These are phyloP conservation scores for Arthroderma sp. DNA, from an alignment of 2,329 filamentous ascomycete genomes.

Conservation along the genomic window DNA sequence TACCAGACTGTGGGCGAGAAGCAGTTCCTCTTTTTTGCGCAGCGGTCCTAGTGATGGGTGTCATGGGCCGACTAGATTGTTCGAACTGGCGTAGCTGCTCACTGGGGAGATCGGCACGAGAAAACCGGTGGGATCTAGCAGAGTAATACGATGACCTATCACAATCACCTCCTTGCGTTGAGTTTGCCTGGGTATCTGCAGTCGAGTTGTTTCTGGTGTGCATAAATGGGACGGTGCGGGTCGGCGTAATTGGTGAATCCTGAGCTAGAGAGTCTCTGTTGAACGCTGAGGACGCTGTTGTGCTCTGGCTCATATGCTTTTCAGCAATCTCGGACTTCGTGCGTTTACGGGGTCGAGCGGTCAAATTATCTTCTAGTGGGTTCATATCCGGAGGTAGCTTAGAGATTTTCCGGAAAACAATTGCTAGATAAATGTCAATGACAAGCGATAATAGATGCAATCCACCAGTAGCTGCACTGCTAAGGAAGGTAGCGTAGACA, in stretches of 20 bases:
- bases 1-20: slow-evolving; percentile 20
- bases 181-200: slow-evolving; percentile 33
- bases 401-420: slow-evolving; percentile 71
- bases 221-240: slow-evolving; percentile 57
- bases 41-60: slow-evolving; percentile 16
- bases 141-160: slow-evolving; percentile 37
- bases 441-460: slow-evolving; percentile 58
- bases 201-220: slow-evolving; percentile 58
- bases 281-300: slow-evolving; percentile 26
- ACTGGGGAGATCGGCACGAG: slow-evolving; percentile 20
- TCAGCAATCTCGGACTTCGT: slow-evolving; percentile 51
- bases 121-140: slow-evolving; percentile 27
- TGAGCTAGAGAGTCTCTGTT: slow-evolving; percentile 26
- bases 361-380: slow-evolving; percentile 74
- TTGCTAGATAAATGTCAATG: slow-evolving; percentile 60
- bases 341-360: slow-evolving; percentile 60
- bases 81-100: slow-evolving; percentile 20
- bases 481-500: slow-evolving; percentile 54
- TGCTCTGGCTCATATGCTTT: slow-evolving; percentile 46
- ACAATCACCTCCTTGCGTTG: slow-evolving; percentile 33
- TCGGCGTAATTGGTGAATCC: slow-evolving; percentile 28
- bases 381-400: slow-evolving; percentile 88
- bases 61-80: slow-evolving; percentile 17
- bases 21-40: slow-evolving; percentile 17
- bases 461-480: slow-evolving; percentile 48